Conservation (phyloP, 2,329 filamentous ascomycete genomes). For the Neurospora sp. region DNA sequence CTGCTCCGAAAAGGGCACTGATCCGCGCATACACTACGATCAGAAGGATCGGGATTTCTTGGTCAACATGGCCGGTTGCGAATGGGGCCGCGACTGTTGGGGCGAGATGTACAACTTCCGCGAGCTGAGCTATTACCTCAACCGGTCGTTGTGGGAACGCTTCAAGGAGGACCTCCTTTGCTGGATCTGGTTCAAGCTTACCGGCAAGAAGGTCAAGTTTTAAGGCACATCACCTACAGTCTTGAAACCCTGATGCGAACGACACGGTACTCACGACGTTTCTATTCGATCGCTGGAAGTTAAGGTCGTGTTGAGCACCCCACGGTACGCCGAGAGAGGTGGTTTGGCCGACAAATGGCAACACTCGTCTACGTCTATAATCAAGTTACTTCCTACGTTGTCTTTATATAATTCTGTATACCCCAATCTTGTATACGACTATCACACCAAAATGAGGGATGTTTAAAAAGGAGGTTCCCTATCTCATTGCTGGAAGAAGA, state of each 20-base stretch:
- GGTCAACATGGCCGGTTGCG: constrained; percentile 97
- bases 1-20: constrained; percentile 66
- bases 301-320: background rate
- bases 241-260: background rate
- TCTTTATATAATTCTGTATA: constrained; percentile 1
- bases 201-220: constrained; percentile 49
- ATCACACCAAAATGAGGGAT: background rate
- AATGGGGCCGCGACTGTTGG: constrained; percentile 97
- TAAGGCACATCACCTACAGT: constrained; percentile 20
- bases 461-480: background rate
- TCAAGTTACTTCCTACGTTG: background rate
- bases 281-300: background rate
- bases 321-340: background rate
- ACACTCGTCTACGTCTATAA: background rate
- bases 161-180: constrained; percentile 59
- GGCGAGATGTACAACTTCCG: constrained; percentile 95
- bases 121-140: constrained; percentile 81
- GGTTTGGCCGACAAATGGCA: background rate
- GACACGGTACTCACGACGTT: constrained; percentile 7
- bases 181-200: constrained; percentile 52
- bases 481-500: background rate
- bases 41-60: constrained; percentile 80
- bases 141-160: constrained; percentile 70
- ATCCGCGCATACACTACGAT: constrained; percentile 76
- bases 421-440: background rate